Evolutionary conservation across 352 stramenopile species (phyloP), one percentile per base, ranked within the genome.

Genomic region (Globisporangium perplexum): DNA sequence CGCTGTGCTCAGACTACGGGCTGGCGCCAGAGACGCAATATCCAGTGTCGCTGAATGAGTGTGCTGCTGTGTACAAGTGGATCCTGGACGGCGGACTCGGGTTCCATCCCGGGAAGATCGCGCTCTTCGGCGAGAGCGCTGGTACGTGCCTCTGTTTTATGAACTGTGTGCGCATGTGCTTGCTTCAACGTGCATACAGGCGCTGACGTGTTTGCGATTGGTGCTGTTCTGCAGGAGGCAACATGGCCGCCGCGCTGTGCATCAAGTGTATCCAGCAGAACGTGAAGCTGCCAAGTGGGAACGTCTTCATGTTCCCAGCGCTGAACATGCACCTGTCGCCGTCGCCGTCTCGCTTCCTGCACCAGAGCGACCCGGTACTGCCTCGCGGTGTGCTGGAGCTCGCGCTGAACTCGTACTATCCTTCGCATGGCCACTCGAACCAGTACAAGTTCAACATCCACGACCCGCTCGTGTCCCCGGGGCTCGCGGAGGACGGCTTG

Each of bases 361-460:
- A 95, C 65, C 82, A 95, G 53, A 94, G 81, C 49, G 87, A 95
- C 46, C 87, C 87, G 0, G 74, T 96, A 30, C 55, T 96, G 10
- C 87, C 87, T 22, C 82, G 83, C 10, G 69, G 83, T 15, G 84
- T 96, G 42, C 55, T 96, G 20, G 79, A 93, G 56, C 59, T 91
- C 31, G 73, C 85, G 35, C 71, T 93, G 28, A 93, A 83, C 49
- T 92, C 76, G 36, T 95, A 96, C 64, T 90, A 93, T 47, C 83
- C 85, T 31, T 77, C 76, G 20, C 79, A 94, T 50, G 84, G 82
- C 45, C 71, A 92, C 62, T 88, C 71, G 26, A 91, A 81, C 50
- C 82, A 94, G 63, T 94, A 94, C 74, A 93, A 90, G 53, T 53
- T 86, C 69, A 94, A 94, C 58, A 94, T 91, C 52, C 80, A 91